Percentiles rank a stretch among this genome's conserved stretches.
phyloP scores from a whole-genome alignment of 176 grass and related monocot genomes.

The Oryza rufipogon region DNA sequence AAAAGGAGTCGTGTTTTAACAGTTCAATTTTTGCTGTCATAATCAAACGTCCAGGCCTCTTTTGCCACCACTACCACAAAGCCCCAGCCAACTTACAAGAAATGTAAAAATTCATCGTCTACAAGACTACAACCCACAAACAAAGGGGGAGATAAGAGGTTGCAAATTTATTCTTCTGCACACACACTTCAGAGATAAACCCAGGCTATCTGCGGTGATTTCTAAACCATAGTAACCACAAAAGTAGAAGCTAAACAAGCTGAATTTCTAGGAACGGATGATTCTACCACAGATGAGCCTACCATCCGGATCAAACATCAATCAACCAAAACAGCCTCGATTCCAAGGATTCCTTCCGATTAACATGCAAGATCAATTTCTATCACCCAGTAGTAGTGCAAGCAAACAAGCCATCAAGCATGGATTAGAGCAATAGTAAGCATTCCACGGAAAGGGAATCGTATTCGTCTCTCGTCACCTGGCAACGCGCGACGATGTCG shows the following conservation, averaged over 20 bases:
- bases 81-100: not conserved
- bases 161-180: constrained; percentile 7
- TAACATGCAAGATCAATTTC: not conserved
- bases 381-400: not conserved
- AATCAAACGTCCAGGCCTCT: not conserved
- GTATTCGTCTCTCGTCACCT: constrained; percentile 42
- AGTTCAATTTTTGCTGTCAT: not conserved
- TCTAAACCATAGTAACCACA: not conserved
- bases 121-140: not conserved
- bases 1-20: not conserved
- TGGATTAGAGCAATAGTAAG: not conserved
- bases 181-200: not conserved
- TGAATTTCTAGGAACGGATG: constrained; percentile 16
- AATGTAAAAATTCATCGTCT: not conserved
- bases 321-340: not conserved
- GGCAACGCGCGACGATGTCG: constrained; percentile 77
- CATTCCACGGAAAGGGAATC: not conserved
- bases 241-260: not conserved
- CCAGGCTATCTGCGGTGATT: not conserved
- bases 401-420: not conserved
- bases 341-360: not conserved
- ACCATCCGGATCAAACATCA: not conserved
- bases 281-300: not conserved
- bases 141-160: not conserved
- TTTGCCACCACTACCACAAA: not conserved